Conservation (phyloP, 2,329 filamentous ascomycete species). For the Sarocladiaceae sp. region DNA sequence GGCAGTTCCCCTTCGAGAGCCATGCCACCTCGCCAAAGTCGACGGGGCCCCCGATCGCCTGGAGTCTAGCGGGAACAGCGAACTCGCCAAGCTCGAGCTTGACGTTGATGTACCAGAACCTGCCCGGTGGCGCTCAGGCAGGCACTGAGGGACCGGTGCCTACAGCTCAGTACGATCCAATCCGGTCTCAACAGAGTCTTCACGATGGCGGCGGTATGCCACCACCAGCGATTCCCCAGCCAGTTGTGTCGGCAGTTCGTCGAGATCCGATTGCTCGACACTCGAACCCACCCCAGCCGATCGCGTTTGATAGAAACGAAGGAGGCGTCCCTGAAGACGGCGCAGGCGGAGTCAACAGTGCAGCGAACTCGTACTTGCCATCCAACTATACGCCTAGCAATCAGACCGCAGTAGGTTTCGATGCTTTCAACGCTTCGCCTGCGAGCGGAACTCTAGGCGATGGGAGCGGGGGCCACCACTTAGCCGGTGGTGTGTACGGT, state of each 20-base stretch:
- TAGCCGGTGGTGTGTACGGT: not conserved
- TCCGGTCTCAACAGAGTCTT: constrained; percentile 50
- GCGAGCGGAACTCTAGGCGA: constrained; percentile 33
- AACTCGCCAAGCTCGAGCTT: constrained; percentile 80
- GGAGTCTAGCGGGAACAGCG: constrained; percentile 81
- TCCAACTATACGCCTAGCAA: constrained; percentile 32
- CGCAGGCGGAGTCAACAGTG: constrained; percentile 20
- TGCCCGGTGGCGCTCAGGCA: constrained; percentile 10
- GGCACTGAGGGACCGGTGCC: too few species aligned
- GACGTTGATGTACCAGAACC: constrained; percentile 69
- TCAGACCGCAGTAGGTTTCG: constrained; percentile 36
- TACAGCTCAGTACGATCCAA: constrained; percentile 55
- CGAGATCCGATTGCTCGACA: constrained; percentile 32
- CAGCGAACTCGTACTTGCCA: constrained; percentile 25
- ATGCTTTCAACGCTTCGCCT: constrained; percentile 36
- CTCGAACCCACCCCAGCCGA: constrained; percentile 13
- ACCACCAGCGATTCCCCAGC: constrained; percentile 42
- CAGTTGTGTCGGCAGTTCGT: constrained; percentile 40
- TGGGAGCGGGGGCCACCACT: constrained; percentile 10
- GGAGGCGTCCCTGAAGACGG: constrained; percentile 14
- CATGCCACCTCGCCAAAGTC: constrained; percentile 41
- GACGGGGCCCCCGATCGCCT: constrained; percentile 55
- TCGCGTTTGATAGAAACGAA: not conserved
- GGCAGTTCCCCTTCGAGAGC: constrained; percentile 38
- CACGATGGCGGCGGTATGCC: constrained; percentile 34